Evolutionary conservation across 2,329 filamentous ascomycete genomes (phyloP).

Genomic region (Fusarium scirpi): DNA sequence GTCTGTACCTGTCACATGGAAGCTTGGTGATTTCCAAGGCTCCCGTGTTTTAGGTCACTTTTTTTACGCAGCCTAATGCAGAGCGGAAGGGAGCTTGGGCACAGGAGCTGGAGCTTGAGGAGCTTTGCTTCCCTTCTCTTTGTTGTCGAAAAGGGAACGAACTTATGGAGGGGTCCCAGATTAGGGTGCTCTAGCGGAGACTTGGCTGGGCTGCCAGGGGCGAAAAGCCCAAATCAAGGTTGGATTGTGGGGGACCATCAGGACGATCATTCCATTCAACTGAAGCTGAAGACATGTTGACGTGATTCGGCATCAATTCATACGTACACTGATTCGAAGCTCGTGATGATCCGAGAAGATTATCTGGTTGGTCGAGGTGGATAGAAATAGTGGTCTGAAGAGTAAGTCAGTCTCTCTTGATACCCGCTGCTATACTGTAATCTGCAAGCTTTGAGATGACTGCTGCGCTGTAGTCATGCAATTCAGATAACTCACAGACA

Average conservation of each 20-base stretch:
- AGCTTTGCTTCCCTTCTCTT: conserved; percentile 18
- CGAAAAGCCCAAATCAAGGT: conserved; percentile 8
- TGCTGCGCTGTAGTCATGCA: not conserved
- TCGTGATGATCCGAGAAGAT: not conserved
- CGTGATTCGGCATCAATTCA: conserved; percentile 4
- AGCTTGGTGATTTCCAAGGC: not conserved
- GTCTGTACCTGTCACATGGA: conserved; percentile 1
- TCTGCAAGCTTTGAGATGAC: not conserved
- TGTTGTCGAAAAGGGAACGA: conserved; percentile 7
- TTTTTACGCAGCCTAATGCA: conserved; percentile 25
- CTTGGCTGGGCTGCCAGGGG: conserved; percentile 15
- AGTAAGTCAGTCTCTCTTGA: not conserved
- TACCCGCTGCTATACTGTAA: not conserved
- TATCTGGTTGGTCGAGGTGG: not conserved
- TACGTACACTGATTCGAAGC: conserved; percentile 6
- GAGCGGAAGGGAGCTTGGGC: conserved; percentile 8
- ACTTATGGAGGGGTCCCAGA: not conserved
- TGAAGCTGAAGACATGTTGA: conserved; percentile 24
- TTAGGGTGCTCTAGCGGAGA: conserved; percentile 9
- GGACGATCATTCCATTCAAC: conserved; percentile 13
- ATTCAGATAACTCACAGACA: not conserved
- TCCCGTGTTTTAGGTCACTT: not conserved
- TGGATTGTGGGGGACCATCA: conserved; percentile 23
- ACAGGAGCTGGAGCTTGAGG: not conserved
- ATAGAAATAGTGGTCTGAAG: not conserved